These are phyloP conservation scores for Gamsiella multidivaricata DNA, from an alignment of 192 early-diverging fungal species.

Conservation along the genomic window DNA sequence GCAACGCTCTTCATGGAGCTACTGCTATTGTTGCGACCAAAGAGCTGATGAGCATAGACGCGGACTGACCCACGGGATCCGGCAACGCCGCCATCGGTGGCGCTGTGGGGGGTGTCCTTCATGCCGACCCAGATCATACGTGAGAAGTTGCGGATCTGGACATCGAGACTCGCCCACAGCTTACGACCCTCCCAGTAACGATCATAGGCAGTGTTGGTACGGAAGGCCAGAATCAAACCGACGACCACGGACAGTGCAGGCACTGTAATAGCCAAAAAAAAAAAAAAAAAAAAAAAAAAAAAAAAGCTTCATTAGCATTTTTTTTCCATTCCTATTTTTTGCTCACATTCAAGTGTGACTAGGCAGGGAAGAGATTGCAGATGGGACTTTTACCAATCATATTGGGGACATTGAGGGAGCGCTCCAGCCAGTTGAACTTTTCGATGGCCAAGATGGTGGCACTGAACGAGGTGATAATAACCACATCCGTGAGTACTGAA, in stretches of 20 bases:
- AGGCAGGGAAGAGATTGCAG: neutral
- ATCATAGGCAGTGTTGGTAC: conserved; percentile 82
- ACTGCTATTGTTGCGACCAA: conserved; percentile 18
- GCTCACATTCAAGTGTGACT: neutral
- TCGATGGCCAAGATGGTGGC: conserved; percentile 12
- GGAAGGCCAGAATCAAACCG: conserved; percentile 82
- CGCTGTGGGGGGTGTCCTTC: conserved; percentile 26
- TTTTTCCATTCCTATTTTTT: too few relatives aligned
- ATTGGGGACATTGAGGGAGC: conserved; percentile 23
- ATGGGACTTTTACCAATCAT: conserved; percentile 30
- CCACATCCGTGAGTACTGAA: conserved; percentile 25
- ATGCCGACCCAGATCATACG: conserved; percentile 73
- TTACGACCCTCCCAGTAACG: conserved; percentile 90
- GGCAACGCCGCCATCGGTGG: neutral
- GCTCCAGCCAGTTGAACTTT: neutral
- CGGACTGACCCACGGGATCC: neutral
- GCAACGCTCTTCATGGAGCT: neutral
- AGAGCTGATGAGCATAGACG: conserved; percentile 14
- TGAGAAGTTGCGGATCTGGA: conserved; percentile 73
- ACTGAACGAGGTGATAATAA: conserved; percentile 29
- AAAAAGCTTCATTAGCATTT: too few relatives aligned
- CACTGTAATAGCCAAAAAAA: conserved; percentile 12
- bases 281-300: too few relatives aligned
- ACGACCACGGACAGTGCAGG: conserved; percentile 62
- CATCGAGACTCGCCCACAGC: conserved; percentile 78